These are phyloP conservation scores for Postia placenta DNA, from an alignment of 768 basidiomycete genomes.

Conservation along the genomic window DNA sequence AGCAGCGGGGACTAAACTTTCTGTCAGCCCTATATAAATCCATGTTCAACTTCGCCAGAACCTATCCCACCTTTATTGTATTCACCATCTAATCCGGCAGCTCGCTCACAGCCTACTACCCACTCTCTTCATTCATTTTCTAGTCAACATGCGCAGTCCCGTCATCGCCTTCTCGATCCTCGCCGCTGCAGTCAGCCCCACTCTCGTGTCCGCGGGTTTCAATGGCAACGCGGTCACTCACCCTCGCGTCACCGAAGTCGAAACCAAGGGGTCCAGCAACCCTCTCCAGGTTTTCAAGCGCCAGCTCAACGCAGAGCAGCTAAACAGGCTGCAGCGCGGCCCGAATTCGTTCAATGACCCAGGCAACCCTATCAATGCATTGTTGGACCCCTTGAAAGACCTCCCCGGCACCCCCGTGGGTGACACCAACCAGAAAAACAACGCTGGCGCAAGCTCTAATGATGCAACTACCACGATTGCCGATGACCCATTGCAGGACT, in stretches of 20 bases:
- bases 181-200: conserved; percentile 21
- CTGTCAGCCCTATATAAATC: conserved; percentile 7
- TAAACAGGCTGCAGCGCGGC: not conserved
- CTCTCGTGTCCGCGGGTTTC: conserved; percentile 16
- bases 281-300: conserved; percentile 1
- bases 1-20: conserved; percentile 18
- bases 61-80: conserved; percentile 4
- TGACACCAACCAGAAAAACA: too few relatives aligned
- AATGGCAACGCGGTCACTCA: conserved; percentile 7
- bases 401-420: not conserved
- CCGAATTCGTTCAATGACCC: not conserved
- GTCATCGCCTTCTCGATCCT: conserved; percentile 24
- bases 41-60: not conserved
- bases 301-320: not conserved
- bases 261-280: not conserved
- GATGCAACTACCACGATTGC: too few relatives aligned
- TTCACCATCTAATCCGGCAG: conserved; percentile 1
- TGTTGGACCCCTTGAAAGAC: not conserved
- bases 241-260: conserved; percentile 6
- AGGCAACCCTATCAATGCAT: not conserved
- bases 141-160: conserved; percentile 22
- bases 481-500: too few relatives aligned
- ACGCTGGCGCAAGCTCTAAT: too few relatives aligned
- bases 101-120: conserved; percentile 7
- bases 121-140: not conserved